Evolutionary conservation across 2,329 filamentous ascomycete species (phyloP).

Genomic region (Pyricularia sp.): DNA sequence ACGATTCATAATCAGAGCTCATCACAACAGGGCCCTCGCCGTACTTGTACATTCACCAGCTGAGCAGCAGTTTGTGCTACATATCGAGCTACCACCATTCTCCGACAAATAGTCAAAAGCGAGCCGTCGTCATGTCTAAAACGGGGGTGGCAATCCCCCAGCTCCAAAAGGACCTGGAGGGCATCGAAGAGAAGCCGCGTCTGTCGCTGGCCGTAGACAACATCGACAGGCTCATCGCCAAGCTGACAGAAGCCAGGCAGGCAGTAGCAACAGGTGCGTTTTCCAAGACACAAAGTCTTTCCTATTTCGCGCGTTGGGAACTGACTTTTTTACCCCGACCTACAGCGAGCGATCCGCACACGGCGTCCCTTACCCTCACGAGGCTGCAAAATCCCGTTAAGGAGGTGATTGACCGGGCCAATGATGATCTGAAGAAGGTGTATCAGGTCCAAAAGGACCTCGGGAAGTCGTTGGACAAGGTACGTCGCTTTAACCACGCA

Average conservation of each 20-base stretch:
- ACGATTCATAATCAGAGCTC: not conserved
- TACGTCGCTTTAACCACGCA: conserved; percentile 19
- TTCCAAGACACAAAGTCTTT: not conserved
- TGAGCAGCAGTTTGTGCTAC: not conserved
- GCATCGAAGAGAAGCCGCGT: conserved; percentile 55
- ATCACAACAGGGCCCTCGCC: not conserved
- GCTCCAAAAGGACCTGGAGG: conserved; percentile 61
- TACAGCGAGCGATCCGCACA: conserved; percentile 47
- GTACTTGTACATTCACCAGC: not conserved
- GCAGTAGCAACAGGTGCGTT: conserved; percentile 54
- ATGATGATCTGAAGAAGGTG: conserved; percentile 68
- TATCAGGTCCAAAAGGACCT: conserved; percentile 74
- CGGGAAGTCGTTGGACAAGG: conserved; percentile 73
- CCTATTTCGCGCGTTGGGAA: not conserved
- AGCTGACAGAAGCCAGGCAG: conserved; percentile 61
- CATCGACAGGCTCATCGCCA: conserved; percentile 71
- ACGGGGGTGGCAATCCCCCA: conserved; percentile 24
- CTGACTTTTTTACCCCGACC: conserved; percentile 6
- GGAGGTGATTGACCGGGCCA: conserved; percentile 65
- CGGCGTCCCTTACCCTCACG: conserved; percentile 60
- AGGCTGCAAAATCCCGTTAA: conserved; percentile 81
- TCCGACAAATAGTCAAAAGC: not conserved
- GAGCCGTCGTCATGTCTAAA: not conserved
- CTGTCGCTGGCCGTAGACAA: conserved; percentile 60
- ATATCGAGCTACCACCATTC: not conserved